Evolutionary conservation across 2,329 filamentous ascomycete genomes (phyloP).

Genomic region (Pseudogymnoascus sp.): DNA sequence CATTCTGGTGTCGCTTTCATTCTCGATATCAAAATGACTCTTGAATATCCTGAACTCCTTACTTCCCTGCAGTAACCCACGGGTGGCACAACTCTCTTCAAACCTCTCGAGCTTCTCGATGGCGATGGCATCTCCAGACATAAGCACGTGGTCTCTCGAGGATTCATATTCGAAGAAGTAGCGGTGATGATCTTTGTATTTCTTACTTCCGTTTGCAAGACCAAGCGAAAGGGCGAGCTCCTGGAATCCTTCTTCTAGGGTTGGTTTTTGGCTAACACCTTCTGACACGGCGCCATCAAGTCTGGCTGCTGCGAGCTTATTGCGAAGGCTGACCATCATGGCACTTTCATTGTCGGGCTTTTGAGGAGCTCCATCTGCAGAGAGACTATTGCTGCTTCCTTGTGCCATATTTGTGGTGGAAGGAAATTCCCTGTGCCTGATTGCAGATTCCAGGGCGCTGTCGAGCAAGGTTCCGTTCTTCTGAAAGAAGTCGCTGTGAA

Average conservation of each 20-base stretch:
- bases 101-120: not conserved
- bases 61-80: not conserved
- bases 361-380: not conserved
- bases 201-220: not conserved
- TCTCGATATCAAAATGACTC: not conserved
- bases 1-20: not conserved
- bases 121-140: not conserved
- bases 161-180: not conserved
- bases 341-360: not conserved
- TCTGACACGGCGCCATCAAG: not conserved
- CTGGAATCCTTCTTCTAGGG: not conserved
- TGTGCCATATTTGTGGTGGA: not conserved
- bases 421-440: not conserved
- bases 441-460: not conserved
- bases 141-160: not conserved
- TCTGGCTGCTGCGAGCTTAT: not conserved
- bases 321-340: not conserved
- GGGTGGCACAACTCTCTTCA: not conserved
- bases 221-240: not conserved
- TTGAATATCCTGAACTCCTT: not conserved
- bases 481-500: not conserved
- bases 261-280: not conserved
- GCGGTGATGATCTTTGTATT: not conserved
- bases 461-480: not conserved
- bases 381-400: not conserved